Evolutionary conservation across 2,329 filamentous ascomycete species (phyloP), one percentile per base, ranked within the genome.

Genomic region (Passalora sequoiae): DNA sequence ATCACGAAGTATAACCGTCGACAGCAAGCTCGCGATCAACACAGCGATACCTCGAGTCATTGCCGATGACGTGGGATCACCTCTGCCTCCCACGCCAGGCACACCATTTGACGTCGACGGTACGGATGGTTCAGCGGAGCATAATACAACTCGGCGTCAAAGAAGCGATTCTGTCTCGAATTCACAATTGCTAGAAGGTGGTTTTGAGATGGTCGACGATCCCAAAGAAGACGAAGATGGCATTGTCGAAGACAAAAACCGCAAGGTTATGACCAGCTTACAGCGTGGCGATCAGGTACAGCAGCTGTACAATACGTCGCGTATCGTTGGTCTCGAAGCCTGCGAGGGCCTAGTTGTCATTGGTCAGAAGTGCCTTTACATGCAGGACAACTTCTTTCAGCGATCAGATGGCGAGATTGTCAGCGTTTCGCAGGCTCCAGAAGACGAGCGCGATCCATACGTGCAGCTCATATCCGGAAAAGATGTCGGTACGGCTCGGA

Each of bases 381-480:
- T 98, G 54, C 84, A 97, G 66, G 92, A 98, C 66, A 91, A 92
- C 56, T 91, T 95, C 59, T 97, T 98, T 63, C 91, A 97, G 60
- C 81, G 91, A 51, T 83, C 86, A 2, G 92, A 96, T 59, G 91
- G 91, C 9, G 94, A 98, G 63, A 96, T 98, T 60, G 87, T 98
- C 46, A 91, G 95, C 58, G 89, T 95, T 6, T 91, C 86, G 80
- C 89, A 97, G 66, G 94, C 92, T 2, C 89, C 91, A 0, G 72
- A 78, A 1, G 89, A 97, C 54, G 94, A 98, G 66, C 83, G 92
- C 16, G 92, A 98, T 58, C 88, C 89, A 1, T 98, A 96, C 62
- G 84, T 95, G 13, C 87, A 94, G 58, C 91, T 97, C 63, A 94
- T 98, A 52, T 84, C 88, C 3, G 86, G 84, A 17, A 78, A 85